Percentiles rank a stretch among this genome's conserved stretches.
phyloP scores from a whole-genome alignment of 768 basidiomycete genomes.

The Rhizopogon vinicolor region DNA sequence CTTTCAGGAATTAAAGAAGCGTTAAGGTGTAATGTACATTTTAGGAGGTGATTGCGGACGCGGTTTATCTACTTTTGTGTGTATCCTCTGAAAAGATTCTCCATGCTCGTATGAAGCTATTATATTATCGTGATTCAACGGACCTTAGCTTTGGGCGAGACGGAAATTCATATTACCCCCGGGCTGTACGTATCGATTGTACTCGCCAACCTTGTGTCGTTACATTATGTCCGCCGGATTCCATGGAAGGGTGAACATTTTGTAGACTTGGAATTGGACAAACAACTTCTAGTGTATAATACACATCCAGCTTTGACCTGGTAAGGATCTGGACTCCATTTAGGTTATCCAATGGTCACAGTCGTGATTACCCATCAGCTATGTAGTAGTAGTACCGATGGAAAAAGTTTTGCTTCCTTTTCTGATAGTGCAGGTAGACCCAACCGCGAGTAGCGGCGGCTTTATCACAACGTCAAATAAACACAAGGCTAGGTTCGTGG shows the following conservation, averaged over 20 bases:
- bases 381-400: background rate
- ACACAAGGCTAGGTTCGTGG: too few species aligned
- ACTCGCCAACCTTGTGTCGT: background rate
- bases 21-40: slow-evolving; percentile 28
- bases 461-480: background rate
- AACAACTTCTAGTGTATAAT: background rate
- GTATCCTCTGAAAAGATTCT: background rate
- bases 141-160: background rate
- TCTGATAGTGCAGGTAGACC: background rate
- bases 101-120: background rate
- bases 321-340: too few species aligned
- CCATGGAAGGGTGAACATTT: background rate
- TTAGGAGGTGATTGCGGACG: background rate
- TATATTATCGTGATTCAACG: background rate
- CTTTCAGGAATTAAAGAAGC: slow-evolving; percentile 86
- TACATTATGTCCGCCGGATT: background rate
- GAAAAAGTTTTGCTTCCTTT: background rate
- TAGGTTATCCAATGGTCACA: too few species aligned
- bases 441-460: background rate
- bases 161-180: slow-evolving; percentile 1
- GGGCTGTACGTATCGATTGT: slow-evolving; percentile 3
- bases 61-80: slow-evolving; percentile 1
- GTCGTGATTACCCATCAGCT: background rate
- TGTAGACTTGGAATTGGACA: background rate
- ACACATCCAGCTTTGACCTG: too few species aligned